A percentile compares a stretch with the other conserved stretches of the same genome.
These are phyloP conservation scores for Backusella tarrabulga DNA, from an alignment of 192 early-diverging fungal genomes.

Conservation along the genomic window DNA sequence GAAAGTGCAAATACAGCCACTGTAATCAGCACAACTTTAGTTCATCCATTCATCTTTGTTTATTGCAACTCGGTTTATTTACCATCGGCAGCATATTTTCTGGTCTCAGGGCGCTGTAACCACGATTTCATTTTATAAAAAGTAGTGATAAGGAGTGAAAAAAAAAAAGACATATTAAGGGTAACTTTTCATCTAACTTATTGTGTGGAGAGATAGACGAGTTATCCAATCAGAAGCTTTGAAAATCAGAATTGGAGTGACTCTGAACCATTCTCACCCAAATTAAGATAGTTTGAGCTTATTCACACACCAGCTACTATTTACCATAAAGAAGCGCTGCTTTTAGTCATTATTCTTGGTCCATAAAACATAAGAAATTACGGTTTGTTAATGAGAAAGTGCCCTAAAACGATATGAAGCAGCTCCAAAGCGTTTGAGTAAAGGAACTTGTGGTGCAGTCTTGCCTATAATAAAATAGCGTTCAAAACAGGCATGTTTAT, in stretches of 20 bases:
- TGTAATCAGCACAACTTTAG: conserved; percentile 16
- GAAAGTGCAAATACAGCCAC: conserved; percentile 83
- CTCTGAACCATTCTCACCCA: background rate
- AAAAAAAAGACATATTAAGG: background rate
- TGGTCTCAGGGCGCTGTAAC: conserved; percentile 38
- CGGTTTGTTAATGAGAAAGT: no score
- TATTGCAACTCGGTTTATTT: background rate
- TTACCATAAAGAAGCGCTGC: background rate
- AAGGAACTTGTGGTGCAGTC: no score
- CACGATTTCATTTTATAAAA: conserved; percentile 24
- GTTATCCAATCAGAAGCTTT: background rate
- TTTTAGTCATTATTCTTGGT: background rate
- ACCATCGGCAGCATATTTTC: conserved; percentile 44
- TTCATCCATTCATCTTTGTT: background rate
- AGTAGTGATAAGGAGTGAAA: background rate
- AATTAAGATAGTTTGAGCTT: background rate
- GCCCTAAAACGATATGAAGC: no score
- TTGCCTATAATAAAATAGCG: no score
- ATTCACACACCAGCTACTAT: background rate
- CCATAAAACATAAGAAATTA: no score
- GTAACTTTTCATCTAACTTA: background rate
- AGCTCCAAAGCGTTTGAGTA: no score
- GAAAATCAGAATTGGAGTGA: background rate
- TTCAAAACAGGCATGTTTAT: no score
- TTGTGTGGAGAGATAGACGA: background rate